Conservation (phyloP, 1,284 basidiomycete genomes). For the Moniliophthora roreri region DNA sequence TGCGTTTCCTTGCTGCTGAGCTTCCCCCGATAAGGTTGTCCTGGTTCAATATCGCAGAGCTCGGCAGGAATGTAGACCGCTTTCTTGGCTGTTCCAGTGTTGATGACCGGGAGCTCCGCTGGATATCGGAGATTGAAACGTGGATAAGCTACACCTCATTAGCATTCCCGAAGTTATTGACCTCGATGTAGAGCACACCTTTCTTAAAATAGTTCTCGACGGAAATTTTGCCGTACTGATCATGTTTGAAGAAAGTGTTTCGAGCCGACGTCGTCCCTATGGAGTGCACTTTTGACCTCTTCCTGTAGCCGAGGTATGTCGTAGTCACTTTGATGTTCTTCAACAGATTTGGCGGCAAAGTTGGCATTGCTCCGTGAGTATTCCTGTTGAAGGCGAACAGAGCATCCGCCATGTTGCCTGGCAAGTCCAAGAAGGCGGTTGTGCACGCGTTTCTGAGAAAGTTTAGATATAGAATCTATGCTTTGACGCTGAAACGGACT, state of each 20-base stretch:
- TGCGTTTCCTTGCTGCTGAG: slow-evolving; percentile 55
- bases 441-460: background rate
- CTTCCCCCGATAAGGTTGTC: slow-evolving; percentile 52
- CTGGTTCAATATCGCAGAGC: slow-evolving; percentile 59
- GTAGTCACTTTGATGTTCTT: background rate
- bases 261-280: background rate
- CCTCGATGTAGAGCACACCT: background rate
- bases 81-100: slow-evolving; percentile 38
- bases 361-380: background rate
- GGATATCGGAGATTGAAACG: slow-evolving; percentile 48
- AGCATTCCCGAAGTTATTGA: background rate
- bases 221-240: background rate
- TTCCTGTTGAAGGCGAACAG: background rate
- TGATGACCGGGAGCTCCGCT: slow-evolving; percentile 56
- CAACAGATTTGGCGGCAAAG: background rate
- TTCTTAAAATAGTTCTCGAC: background rate
- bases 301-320: background rate
- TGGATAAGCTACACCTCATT: slow-evolving; percentile 47
- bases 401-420: background rate
- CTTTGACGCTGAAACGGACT: background rate
- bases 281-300: background rate
- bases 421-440: background rate
- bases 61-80: slow-evolving; percentile 58
- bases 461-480: background rate
- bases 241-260: background rate